Conservation (phyloP, 202 grass and related monocot genomes). For the Musa balbisiana region DNA sequence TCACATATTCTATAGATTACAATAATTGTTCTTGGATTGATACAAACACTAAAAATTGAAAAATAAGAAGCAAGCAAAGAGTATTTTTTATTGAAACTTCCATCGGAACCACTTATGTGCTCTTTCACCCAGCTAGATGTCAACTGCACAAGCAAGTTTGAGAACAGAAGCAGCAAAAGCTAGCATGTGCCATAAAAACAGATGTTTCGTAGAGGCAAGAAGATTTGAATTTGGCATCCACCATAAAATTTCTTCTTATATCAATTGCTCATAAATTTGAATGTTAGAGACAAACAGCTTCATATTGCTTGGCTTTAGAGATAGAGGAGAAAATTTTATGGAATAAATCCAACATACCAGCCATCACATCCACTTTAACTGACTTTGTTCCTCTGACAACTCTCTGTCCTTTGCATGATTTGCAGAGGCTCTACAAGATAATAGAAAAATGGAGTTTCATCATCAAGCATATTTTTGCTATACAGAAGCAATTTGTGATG, state of each 20-base stretch:
- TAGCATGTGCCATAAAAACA: background rate
- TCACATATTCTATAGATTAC: background rate
- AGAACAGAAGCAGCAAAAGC: background rate
- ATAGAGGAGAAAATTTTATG: background rate
- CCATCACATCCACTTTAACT: constrained; percentile 82
- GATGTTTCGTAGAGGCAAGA: background rate
- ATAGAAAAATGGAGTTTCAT: background rate
- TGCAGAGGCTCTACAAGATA: constrained; percentile 72
- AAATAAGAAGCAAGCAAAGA: too few species aligned
- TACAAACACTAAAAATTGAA: background rate
- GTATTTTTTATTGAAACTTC: too few species aligned
- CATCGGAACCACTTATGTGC: too few species aligned
- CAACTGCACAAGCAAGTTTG: background rate
- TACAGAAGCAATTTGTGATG: background rate
- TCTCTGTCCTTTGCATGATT: constrained; percentile 86
- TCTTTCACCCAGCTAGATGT: too few species aligned
- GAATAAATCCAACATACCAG: constrained; percentile 37
- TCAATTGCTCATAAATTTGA: background rate
- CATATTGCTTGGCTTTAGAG: background rate
- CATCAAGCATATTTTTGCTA: background rate
- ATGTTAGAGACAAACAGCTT: background rate
- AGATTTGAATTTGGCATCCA: background rate
- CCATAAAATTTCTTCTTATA: background rate
- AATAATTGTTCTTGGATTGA: background rate
- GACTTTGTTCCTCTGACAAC: constrained; percentile 65